Evolutionary conservation across 2,329 filamentous ascomycete species (phyloP).

Genomic region (Cyphellophora europaea): DNA sequence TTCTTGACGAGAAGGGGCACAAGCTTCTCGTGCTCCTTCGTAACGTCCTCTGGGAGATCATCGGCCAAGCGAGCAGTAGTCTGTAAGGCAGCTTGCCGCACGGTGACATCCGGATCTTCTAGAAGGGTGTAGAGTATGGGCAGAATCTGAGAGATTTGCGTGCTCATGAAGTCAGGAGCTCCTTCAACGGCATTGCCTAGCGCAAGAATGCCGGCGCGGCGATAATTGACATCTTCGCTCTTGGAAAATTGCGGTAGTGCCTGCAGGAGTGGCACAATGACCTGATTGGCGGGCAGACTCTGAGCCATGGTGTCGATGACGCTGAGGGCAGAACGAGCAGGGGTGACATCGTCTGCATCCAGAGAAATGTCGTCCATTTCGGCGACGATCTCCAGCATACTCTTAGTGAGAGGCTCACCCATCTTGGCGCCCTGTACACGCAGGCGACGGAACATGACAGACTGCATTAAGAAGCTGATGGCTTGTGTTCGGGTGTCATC

Average conservation of each 20-base stretch:
- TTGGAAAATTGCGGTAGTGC: conserved; percentile 74
- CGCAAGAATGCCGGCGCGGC: conserved; percentile 83
- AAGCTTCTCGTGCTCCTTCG: conserved; percentile 72
- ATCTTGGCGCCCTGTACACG: conserved; percentile 89
- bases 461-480: conserved; percentile 87
- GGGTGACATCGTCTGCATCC: conserved; percentile 77
- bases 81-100: conserved; percentile 79
- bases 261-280: conserved; percentile 84
- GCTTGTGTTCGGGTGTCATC: conserved; percentile 85
- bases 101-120: conserved; percentile 70
- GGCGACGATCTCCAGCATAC: conserved; percentile 79
- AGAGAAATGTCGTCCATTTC: conserved; percentile 57
- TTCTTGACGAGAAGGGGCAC: conserved; percentile 82
- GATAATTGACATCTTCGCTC: conserved; percentile 64
- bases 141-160: conserved; percentile 77
- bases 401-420: conserved; percentile 76
- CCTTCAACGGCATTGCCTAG: conserved; percentile 93
- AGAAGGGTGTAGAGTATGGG: conserved; percentile 77
- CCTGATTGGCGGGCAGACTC: conserved; percentile 84
- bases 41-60: conserved; percentile 84
- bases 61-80: conserved; percentile 85
- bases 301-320: conserved; percentile 83
- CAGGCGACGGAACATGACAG: conserved; percentile 82
- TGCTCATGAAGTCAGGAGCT: conserved; percentile 93
- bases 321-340: conserved; percentile 73